Evolutionary conservation across 495 filamentous ascomycete genomes (phyloP), one percentile per base, ranked within the genome.

Genomic region (Venustampulla echinocandica): DNA sequence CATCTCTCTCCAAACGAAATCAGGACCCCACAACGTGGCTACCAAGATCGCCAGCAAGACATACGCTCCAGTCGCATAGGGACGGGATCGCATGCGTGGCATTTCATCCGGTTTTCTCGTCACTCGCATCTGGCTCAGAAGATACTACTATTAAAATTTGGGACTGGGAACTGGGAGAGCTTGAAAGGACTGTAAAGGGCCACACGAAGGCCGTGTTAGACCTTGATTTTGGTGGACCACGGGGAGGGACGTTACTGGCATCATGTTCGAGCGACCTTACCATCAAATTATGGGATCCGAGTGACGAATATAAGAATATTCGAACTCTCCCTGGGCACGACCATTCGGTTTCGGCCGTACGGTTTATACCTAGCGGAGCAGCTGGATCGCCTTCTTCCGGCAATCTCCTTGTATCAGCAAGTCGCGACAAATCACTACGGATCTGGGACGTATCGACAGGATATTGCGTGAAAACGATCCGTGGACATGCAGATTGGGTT

Each of bases 121-220:
- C 85, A 1, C 70, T 98, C 10, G 92, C 92, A 11, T 92, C 89
- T 0, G 92, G 87, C 14, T 94, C 90, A 28, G 92, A 96, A 56
- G 84, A 88, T 56, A 77, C 76, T 36, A 86, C 80, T 9, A 87
- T 88, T 60, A 98, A 98, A 61, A 88, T 98, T 41, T 98, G 92
- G 92, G 92, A 96, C 58, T 96, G 88, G 87, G 92, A 98, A 55
- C 68, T 95, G 14, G 92, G 92, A 17, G 90, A 96, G 61, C 73
- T 95, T 7, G 90, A 96, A 59, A 66, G 83, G 21, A 97, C 92
- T 0, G 73, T 96, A 33, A 96, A 96, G 57, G 90, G 90, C 1
- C 92, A 98, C 60, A 95, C 87, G 2, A 93, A 87, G 58, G 78
- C 84, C 5, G 89, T 97, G 2, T 59, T 92, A 13, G 89, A 92